Evolutionary conservation across 2,329 filamentous ascomycete species (phyloP), one percentile per base, ranked within the genome.

Genomic region (Ascocoryne sarcoides): DNA sequence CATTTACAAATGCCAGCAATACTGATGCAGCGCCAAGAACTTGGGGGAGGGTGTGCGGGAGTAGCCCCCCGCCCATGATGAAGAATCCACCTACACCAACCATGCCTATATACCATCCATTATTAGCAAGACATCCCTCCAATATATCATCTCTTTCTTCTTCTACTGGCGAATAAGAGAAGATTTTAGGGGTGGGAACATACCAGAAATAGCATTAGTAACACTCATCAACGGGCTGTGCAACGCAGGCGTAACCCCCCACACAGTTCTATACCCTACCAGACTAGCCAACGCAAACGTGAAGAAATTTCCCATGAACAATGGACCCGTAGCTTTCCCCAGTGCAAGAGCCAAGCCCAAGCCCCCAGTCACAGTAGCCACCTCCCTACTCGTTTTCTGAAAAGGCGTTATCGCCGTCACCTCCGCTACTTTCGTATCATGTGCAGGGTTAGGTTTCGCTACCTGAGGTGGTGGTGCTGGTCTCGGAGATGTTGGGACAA

Each of bases 151-250:
- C n/a, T n/a, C n/a, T n/a, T n/a, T n/a, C n/a, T n/a, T n/a, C n/a
- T n/a, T n/a, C n/a, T n/a, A n/a, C n/a, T n/a, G n/a, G n/a, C n/a
- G n/a, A n/a, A n/a, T n/a, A n/a, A n/a, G n/a, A n/a, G n/a, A n/a
- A n/a, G n/a, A n/a, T n/a, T n/a, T n/a, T n/a, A 29, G 12, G 26
- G n/a, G 2, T 21, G 7, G 15, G 20, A 2, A 3, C 48, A 49
- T 65, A 62, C 82, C 86, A 21, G 85, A 92, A 52, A 94, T 94
- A 19, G 88, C 88, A 59, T 95, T 94, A 5, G 88, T 94, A 26
- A 93, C 87, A 51, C 83, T 89, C 88, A 95, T 94, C 4, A 95
- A 66, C 1, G 87, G 88, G 2, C 84, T 90, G 60, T 94, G 88
- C 4, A 95, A 69, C 26, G 87, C 85, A 5, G 87, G 87, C 0